A percentile compares a stretch with the other conserved stretches of the same genome.
Evolutionary conservation across 257 asterid genomes (phyloP).

Genomic region (Perilla frutescens): DNA sequence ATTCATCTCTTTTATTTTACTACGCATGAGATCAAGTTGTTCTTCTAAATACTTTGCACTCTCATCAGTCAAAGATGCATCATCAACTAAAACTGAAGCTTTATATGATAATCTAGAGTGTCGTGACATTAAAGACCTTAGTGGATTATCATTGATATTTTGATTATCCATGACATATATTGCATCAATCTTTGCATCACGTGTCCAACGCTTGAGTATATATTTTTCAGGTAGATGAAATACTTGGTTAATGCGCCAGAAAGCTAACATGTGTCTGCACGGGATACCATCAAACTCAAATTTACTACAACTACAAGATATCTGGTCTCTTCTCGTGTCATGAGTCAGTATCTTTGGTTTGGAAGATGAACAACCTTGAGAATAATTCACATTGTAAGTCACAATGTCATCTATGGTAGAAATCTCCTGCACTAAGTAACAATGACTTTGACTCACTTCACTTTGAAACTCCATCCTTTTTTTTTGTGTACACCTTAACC

Average conservation of each 20-base stretch:
- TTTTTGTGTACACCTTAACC: no score
- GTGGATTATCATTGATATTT: no score
- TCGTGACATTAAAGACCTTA: neutral
- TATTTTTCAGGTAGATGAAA: no score
- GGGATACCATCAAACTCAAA: constrained; percentile 2
- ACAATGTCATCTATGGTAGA: neutral
- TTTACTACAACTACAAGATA: neutral
- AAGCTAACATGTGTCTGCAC: neutral
- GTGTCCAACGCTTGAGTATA: no score
- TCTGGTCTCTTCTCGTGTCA: neutral
- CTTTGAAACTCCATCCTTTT: no score
- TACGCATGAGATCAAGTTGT: neutral
- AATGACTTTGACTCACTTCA: no score
- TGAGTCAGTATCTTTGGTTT: neutral
- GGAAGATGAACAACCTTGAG: neutral
- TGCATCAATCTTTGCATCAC: no score
- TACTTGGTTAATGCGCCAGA: neutral
- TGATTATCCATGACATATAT: no score
- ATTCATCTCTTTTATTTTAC: neutral
- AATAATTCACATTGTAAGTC: neutral
- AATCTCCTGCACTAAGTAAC: no score
- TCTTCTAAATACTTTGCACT: neutral
- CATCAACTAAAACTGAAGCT: neutral
- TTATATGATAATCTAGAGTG: neutral
- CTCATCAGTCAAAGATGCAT: constrained; percentile 3